A percentile compares a stretch with the other conserved stretches of the same genome.
phyloP scores from a whole-genome alignment of 768 basidiomycete species.

The Hericium rajendrae region DNA sequence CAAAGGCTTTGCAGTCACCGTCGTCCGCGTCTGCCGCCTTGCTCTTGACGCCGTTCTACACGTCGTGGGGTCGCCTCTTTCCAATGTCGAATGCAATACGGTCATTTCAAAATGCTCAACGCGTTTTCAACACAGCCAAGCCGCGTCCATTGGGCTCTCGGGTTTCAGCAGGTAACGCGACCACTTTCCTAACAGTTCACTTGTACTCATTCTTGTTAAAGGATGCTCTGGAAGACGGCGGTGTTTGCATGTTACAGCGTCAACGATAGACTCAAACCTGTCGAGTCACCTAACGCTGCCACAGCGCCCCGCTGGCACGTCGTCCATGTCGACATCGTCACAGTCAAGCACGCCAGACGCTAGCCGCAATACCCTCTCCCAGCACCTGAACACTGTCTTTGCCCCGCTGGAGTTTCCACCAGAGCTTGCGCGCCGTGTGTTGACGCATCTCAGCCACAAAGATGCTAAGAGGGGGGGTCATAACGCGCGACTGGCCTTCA shows the following conservation, averaged over 20 bases:
- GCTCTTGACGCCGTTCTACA: neutral
- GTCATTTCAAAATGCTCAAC: neutral
- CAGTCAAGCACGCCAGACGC: neutral
- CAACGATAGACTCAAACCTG: neutral
- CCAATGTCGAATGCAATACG: neutral
- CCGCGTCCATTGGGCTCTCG: neutral
- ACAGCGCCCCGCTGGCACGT: too few species aligned
- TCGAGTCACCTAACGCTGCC: too few species aligned
- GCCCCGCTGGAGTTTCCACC: slow-evolving; percentile 57
- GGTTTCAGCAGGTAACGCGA: neutral
- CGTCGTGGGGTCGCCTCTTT: neutral
- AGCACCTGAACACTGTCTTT: slow-evolving; percentile 57
- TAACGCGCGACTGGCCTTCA: slow-evolving; percentile 62
- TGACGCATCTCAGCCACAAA: slow-evolving; percentile 73
- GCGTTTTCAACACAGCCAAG: neutral
- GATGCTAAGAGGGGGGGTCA: slow-evolving; percentile 50
- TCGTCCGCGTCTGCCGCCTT: neutral
- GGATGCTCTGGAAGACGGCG: neutral
- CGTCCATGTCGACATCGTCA: slow-evolving; percentile 1
- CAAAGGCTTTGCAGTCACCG: too few species aligned
- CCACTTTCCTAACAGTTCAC: neutral
- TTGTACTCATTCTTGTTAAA: neutral
- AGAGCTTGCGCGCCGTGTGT: slow-evolving; percentile 59
- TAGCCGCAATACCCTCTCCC: slow-evolving; percentile 19
- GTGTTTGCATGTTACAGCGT: neutral